Base-by-base conservation (phyloP, 1,284 basidiomycete genomes). In the Exobasidium cylindrosporum region DNA sequence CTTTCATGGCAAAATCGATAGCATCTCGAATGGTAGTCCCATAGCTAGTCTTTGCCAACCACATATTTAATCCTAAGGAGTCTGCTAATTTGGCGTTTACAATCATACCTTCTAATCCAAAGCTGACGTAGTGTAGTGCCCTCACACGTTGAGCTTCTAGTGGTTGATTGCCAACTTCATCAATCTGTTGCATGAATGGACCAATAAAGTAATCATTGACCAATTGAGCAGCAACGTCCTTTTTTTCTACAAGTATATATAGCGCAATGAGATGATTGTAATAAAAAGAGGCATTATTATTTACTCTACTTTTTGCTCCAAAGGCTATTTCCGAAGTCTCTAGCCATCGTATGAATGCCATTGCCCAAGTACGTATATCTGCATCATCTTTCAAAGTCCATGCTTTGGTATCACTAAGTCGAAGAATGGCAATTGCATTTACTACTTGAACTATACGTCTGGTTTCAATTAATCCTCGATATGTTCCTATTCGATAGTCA, bases 41-140 rank as follows among this genome's bases (percentile, higher is more conserved):
- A 11, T 77, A 70, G 13, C 66, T 77, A 24, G 85, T 84, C 26
- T 82, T 84, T 54, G 81, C 79, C 56, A 83, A 82, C 84, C 86
- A 87, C 26, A 81, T 80, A 56, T 79, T 74, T 30, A 82, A 80
- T 28, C 81, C 82, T 28, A 86, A 73, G 59, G 84, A 78, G 64
- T 86, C 85, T 2, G 83, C 86, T 11, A 87, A 72, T 46, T 84
- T 83, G 13, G 85, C 86, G 43, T 85, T 80, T 68, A 87, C 86
- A 57, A 88, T 86, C 84, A 88, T 86, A 26, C 84, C 87, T 13
- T 86, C 86, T 30, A 88, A 80, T 68, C 88, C 88, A 79, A 86
- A 88, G 21, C 83, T 83, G 10, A 85, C 83, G 70, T 88, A 88
- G 72, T 88, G 87, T 71, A 85, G 87, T 3, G 86, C 86, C 17